Evolutionary conservation across 2,329 filamentous ascomycete species (phyloP).

Genomic region (Colletotrichum tropicicola): DNA sequence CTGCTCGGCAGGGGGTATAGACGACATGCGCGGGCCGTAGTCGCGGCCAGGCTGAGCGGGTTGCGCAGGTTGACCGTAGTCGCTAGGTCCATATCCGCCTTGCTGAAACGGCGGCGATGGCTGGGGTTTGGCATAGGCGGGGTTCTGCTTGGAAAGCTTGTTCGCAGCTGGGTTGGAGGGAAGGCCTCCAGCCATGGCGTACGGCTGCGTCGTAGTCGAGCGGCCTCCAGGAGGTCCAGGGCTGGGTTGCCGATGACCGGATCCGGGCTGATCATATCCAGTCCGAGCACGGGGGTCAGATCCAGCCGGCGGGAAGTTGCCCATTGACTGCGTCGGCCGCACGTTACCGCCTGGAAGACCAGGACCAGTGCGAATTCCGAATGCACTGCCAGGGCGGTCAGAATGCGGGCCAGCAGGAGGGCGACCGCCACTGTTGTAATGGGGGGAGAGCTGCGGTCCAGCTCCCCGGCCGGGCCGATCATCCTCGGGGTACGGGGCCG

Average conservation of each 20-base stretch:
- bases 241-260: constrained; percentile 51
- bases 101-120: constrained; percentile 38
- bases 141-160: constrained; percentile 48
- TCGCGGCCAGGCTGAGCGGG: constrained; percentile 41
- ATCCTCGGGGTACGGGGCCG: constrained; percentile 63
- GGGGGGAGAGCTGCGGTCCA: constrained; percentile 45
- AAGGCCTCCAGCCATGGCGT: constrained; percentile 38
- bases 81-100: constrained; percentile 28
- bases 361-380: constrained; percentile 57
- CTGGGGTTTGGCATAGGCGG: constrained; percentile 36
- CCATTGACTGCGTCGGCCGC: constrained; percentile 54
- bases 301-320: constrained; percentile 53
- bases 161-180: constrained; percentile 45
- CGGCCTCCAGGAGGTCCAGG: constrained; percentile 42
- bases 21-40: constrained; percentile 49
- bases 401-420: constrained; percentile 57
- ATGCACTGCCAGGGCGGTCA: constrained; percentile 60
- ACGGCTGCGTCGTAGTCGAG: constrained; percentile 38
- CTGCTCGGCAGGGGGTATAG: constrained; percentile 38
- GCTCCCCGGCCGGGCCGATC: constrained; percentile 42
- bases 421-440: constrained; percentile 57
- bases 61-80: constrained; percentile 29
- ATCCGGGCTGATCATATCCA: constrained; percentile 55
- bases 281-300: constrained; percentile 52
- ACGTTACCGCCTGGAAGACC: constrained; percentile 34